A percentile compares a stretch with the other conserved stretches of the same genome.
Evolutionary conservation across 352 stramenopile species (phyloP).

Genomic region (Pythium aristosporum): DNA sequence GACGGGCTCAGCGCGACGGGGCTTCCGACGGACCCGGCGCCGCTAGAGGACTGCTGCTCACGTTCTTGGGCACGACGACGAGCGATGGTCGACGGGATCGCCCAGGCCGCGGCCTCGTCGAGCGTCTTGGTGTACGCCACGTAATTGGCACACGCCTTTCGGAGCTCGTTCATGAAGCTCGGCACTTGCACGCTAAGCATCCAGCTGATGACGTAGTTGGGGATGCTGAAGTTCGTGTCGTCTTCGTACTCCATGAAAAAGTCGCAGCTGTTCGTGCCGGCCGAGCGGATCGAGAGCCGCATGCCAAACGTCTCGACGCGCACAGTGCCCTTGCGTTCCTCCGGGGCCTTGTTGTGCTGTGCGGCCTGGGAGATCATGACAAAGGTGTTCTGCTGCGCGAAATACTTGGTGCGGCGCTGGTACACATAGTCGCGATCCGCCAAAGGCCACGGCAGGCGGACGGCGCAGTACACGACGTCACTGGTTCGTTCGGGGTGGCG

Average conservation of each 20-base stretch:
- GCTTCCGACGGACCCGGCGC: constrained; percentile 2
- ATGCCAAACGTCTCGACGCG: constrained; percentile 65
- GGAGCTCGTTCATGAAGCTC: constrained; percentile 63
- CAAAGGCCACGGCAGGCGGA: constrained; percentile 66
- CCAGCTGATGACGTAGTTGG: constrained; percentile 65
- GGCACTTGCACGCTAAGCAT: constrained; percentile 53
- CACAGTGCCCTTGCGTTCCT: constrained; percentile 35
- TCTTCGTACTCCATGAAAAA: constrained; percentile 78
- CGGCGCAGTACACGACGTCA: constrained; percentile 65
- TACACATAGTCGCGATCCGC: constrained; percentile 81
- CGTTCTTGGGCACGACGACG: background rate
- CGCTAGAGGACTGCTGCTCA: background rate
- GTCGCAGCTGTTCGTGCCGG: constrained; percentile 59
- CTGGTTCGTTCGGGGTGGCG: constrained; percentile 30
- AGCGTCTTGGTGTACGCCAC: constrained; percentile 27
- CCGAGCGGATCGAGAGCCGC: constrained; percentile 58
- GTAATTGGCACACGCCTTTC: constrained; percentile 59
- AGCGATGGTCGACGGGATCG: constrained; percentile 5
- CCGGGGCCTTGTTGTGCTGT: constrained; percentile 47
- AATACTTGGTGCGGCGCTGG: constrained; percentile 57
- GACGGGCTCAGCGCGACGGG: background rate
- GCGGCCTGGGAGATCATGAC: constrained; percentile 63
- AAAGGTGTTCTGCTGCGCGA: constrained; percentile 50
- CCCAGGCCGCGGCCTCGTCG: constrained; percentile 8
- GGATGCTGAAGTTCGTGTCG: constrained; percentile 77